Conservation (phyloP, 2,329 filamentous ascomycete genomes). For the Mycosphaerella arachidis region DNA sequence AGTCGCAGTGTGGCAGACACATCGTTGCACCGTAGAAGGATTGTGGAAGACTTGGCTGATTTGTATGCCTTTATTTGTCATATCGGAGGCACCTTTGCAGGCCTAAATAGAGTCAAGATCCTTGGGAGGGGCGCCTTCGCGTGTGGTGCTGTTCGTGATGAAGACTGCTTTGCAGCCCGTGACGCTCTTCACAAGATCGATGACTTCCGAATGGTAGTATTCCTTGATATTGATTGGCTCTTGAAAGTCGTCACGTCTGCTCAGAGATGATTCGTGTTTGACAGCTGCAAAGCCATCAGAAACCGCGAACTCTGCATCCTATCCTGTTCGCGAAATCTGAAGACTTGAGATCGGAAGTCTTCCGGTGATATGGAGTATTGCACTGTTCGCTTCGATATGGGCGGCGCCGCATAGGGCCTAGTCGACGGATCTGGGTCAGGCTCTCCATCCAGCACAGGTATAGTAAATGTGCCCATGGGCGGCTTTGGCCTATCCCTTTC, state of each 20-base stretch:
- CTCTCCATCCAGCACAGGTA: constrained; percentile 1
- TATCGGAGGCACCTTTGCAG: background rate
- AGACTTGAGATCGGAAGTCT: constrained; percentile 2
- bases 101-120: background rate
- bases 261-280: background rate
- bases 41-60: background rate
- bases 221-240: background rate
- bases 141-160: background rate
- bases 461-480: background rate
- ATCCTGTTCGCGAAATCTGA: background rate
- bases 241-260: background rate
- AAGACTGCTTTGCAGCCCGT: constrained; percentile 3
- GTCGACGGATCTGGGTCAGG: constrained; percentile 1
- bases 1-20: constrained; percentile 4
- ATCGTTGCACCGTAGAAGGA: background rate
- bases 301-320: background rate
- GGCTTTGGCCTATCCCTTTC: background rate
- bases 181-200: background rate
- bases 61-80: background rate
- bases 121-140: background rate
- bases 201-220: background rate
- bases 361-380: background rate
- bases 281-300: constrained; percentile 3
- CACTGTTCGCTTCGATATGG: background rate
- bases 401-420: constrained; percentile 3